Conservation (phyloP, 495 filamentous ascomycete genomes). For the Gamarada debralockiae region DNA sequence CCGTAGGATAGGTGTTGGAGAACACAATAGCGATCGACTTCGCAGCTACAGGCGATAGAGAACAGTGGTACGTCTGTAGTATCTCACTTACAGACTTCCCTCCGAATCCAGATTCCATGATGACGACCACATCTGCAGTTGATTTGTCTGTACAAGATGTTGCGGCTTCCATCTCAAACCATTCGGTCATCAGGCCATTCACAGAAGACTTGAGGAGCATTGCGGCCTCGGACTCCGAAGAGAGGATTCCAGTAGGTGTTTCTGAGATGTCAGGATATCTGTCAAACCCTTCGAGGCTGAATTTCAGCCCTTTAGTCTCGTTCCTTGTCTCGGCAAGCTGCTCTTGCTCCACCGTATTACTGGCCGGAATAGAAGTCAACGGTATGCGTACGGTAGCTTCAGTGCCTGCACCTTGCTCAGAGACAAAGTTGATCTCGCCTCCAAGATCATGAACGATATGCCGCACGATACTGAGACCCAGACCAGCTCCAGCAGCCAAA, state of each 20-base stretch:
- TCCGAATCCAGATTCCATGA: constrained; percentile 4
- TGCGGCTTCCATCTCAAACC: constrained; percentile 36
- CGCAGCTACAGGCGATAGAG: constrained; percentile 13
- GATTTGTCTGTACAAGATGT: background rate
- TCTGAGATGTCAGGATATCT: constrained; percentile 29
- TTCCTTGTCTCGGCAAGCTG: constrained; percentile 20
- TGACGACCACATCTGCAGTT: background rate
- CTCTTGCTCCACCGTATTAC: background rate
- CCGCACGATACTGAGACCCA: constrained; percentile 65
- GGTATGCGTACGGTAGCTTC: constrained; percentile 52
- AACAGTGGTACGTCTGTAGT: constrained; percentile 14
- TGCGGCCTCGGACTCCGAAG: constrained; percentile 26
- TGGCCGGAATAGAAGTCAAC: constrained; percentile 19
- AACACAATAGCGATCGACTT: constrained; percentile 28
- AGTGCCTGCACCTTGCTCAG: constrained; percentile 53
- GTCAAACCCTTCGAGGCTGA: constrained; percentile 33
- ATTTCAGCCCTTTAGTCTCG: constrained; percentile 24
- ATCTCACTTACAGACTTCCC: background rate
- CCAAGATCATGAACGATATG: constrained; percentile 59
- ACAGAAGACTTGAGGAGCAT: constrained; percentile 31
- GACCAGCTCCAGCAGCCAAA: constrained; percentile 61
- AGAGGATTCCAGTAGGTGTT: constrained; percentile 26
- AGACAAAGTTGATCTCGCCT: constrained; percentile 56
- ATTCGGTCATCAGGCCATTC: constrained; percentile 28
- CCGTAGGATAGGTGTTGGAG: constrained; percentile 16